phyloP scores from a whole-genome alignment of 176 grass and related monocot species.

The Secale cereale region DNA sequence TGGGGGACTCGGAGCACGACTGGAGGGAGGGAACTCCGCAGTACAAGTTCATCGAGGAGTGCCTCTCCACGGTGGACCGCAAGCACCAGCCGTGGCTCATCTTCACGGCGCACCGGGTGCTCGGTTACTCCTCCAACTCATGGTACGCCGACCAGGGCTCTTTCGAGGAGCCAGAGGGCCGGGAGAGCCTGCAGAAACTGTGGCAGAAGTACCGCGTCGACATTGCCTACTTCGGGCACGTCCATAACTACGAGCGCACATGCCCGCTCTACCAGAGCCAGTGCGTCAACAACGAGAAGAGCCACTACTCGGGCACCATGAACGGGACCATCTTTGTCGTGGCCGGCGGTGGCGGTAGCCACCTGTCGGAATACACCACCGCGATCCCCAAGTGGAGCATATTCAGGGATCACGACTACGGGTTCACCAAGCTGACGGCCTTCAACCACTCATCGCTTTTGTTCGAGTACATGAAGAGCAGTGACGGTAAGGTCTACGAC shows the following conservation, averaged over 20 bases:
- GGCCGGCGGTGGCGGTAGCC: slow-evolving; percentile 63
- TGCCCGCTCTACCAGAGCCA: slow-evolving; percentile 87
- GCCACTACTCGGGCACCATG: slow-evolving; percentile 60
- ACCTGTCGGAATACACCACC: slow-evolving; percentile 44
- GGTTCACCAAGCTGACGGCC: slow-evolving; percentile 81
- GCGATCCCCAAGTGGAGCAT: slow-evolving; percentile 71
- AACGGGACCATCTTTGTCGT: slow-evolving; percentile 91
- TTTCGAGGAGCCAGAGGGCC: slow-evolving; percentile 80
- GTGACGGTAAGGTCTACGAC: not conserved
- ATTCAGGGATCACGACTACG: slow-evolving; percentile 49
- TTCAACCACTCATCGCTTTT: slow-evolving; percentile 93
- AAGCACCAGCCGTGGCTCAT: slow-evolving; percentile 91
- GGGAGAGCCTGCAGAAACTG: slow-evolving; percentile 71
- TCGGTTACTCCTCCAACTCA: slow-evolving; percentile 68
- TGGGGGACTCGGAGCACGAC: slow-evolving; percentile 88
- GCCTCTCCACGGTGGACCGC: slow-evolving; percentile 77
- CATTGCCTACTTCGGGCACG: slow-evolving; percentile 72
- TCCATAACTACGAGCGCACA: slow-evolving; percentile 88
- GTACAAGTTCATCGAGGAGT: slow-evolving; percentile 72
- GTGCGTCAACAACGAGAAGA: slow-evolving; percentile 43
- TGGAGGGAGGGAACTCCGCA: slow-evolving; percentile 70
- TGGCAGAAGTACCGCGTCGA: slow-evolving; percentile 92
- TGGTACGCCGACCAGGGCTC: slow-evolving; percentile 60
- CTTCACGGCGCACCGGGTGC: slow-evolving; percentile 77
- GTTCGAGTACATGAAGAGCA: slow-evolving; percentile 88